Evolutionary conservation across 129 eudicot species (phyloP).

Genomic region (Flaveria bidentis): DNA sequence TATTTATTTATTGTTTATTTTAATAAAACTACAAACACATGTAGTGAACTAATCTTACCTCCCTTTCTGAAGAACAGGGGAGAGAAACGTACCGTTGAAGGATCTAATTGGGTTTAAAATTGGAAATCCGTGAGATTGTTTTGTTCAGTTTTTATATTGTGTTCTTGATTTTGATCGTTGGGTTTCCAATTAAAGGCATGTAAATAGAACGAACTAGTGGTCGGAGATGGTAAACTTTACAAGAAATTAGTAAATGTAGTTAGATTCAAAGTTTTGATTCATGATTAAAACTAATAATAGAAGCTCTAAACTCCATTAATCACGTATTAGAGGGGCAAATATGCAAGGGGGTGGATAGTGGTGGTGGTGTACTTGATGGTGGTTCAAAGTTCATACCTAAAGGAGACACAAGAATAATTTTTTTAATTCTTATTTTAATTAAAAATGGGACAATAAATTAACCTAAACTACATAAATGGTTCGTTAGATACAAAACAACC

Average conservation of each 20-base stretch:
- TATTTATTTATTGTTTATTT: no score
- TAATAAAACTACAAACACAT: no score
- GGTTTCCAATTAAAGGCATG: constrained; percentile 55
- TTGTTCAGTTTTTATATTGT: constrained; percentile 1
- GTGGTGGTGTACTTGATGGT: constrained; percentile 32
- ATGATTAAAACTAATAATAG: not conserved
- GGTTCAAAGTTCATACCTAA: constrained; percentile 36
- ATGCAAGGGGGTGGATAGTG: constrained; percentile 40
- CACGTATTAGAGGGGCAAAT: constrained; percentile 45
- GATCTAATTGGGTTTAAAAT: constrained; percentile 48
- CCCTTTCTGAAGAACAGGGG: not conserved
- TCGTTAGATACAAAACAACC: no score
- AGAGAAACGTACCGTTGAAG: constrained; percentile 25
- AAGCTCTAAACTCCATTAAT: not conserved
- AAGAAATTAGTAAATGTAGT: constrained; percentile 19
- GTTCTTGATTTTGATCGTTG: constrained; percentile 37
- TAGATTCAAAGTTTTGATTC: constrained; percentile 12
- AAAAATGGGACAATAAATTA: no score
- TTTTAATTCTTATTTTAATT: not conserved
- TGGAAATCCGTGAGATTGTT: constrained; percentile 55
- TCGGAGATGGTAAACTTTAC: constrained; percentile 82
- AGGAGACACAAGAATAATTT: constrained; percentile 34
- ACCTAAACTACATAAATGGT: no score
- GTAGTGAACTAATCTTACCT: no score
- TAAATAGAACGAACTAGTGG: constrained; percentile 70